phyloP scores from a whole-genome alignment of 257 asterid species.

The Penstemon barbatus region DNA sequence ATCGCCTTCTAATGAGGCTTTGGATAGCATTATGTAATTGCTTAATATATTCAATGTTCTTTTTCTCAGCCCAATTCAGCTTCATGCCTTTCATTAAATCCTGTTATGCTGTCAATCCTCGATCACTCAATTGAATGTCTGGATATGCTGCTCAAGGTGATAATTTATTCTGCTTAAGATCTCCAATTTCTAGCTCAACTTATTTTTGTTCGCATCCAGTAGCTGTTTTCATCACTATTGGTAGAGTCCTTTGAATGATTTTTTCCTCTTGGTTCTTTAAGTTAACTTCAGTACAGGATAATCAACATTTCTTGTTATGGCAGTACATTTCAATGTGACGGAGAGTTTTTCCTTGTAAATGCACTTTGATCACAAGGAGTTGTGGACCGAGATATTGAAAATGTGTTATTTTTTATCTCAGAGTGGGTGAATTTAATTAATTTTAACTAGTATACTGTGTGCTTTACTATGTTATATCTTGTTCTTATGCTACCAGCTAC shows the following conservation, averaged over 20 bases:
- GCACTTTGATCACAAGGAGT: background rate
- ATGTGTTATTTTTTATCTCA: background rate
- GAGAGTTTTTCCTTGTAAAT: background rate
- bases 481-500: background rate
- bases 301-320: no score
- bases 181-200: background rate
- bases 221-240: background rate
- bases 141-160: conserved; percentile 26
- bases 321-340: no score
- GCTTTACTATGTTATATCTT: background rate
- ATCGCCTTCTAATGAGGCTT: background rate
- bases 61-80: conserved; percentile 8
- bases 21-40: background rate
- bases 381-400: background rate
- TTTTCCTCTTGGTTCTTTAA: no score
- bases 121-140: conserved; percentile 21
- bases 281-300: no score
- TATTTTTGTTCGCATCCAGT: background rate
- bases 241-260: no score
- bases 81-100: background rate
- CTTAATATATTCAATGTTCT: background rate
- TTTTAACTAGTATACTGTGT: background rate
- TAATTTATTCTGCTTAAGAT: background rate
- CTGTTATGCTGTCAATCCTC: conserved; percentile 2
- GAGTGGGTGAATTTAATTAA: background rate